Percentiles rank a stretch among this genome's conserved stretches.
These are phyloP conservation scores for Plasmodium gaboni DNA, from an alignment of 169 alveolate species.

Conservation along the genomic window DNA sequence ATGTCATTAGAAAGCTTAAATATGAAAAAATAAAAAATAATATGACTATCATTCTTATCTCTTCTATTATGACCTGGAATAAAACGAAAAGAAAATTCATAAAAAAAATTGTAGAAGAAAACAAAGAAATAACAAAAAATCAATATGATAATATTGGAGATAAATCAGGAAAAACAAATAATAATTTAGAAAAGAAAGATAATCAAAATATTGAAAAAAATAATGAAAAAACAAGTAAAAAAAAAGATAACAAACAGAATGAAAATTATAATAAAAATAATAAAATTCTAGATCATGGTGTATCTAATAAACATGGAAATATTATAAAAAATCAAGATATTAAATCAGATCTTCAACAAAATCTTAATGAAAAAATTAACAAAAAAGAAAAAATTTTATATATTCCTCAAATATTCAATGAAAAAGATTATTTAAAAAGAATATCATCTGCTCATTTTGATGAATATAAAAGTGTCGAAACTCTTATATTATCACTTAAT, in stretches of 20 bases:
- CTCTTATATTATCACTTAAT: slow-evolving; percentile 32
- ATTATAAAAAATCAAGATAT: background rate
- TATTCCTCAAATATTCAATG: slow-evolving; percentile 34
- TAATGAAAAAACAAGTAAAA: background rate
- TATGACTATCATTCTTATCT: slow-evolving; percentile 28
- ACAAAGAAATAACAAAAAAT: background rate
- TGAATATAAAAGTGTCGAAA: slow-evolving; percentile 49
- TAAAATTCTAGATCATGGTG: no score
- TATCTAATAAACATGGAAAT: no score
- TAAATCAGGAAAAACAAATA: background rate
- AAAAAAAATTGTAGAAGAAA: slow-evolving; percentile 2
- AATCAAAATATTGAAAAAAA: background rate
- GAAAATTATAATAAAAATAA: background rate
- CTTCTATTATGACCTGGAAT: slow-evolving; percentile 70
- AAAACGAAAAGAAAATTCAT: slow-evolving; percentile 36
- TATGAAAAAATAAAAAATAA: slow-evolving; percentile 19
- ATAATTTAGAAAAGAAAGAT: background rate
- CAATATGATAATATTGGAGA: background rate
- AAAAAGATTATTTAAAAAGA: slow-evolving; percentile 49
- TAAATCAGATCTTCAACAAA: background rate
- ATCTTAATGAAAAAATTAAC: background rate
- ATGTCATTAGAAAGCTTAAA: slow-evolving; percentile 39
- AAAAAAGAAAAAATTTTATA: slow-evolving; percentile 2
- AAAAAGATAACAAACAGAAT: background rate
- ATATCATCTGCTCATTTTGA: slow-evolving; percentile 28